These are phyloP conservation scores for Skeletonema tropicum DNA, from an alignment of 108 stramenopile genomes.

Conservation along the genomic window DNA sequence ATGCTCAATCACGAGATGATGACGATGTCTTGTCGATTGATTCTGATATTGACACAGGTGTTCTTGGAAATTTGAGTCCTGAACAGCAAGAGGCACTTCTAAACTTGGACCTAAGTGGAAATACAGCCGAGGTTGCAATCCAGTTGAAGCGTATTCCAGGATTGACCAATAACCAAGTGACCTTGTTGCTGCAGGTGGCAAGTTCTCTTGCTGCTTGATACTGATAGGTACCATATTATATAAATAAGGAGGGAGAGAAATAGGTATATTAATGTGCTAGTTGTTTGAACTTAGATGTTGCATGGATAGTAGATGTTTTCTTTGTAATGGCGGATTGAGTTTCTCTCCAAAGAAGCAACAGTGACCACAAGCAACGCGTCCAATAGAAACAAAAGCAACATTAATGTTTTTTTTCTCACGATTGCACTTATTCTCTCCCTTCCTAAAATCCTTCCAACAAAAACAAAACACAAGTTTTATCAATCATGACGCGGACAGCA, in stretches of 20 bases:
- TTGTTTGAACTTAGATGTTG: too few species aligned
- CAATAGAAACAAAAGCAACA: too few species aligned
- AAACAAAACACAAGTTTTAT: too few species aligned
- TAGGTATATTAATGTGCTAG: too few species aligned
- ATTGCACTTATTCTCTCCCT: too few species aligned
- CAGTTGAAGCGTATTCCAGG: conserved; percentile 39
- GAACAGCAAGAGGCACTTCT: conserved; percentile 38
- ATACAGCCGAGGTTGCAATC: conserved; percentile 34
- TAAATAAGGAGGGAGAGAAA: neutral
- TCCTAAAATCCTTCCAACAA: too few species aligned
- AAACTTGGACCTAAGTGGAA: conserved; percentile 42
- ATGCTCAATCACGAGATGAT: conserved; percentile 34
- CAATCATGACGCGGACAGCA: too few species aligned
- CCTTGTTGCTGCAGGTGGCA: conserved; percentile 46
- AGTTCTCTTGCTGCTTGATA: conserved; percentile 29
- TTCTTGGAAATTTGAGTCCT: conserved; percentile 37
- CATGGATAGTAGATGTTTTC: too few species aligned
- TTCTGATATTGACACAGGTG: conserved; percentile 24
- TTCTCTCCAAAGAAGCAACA: too few species aligned
- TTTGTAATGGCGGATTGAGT: too few species aligned
- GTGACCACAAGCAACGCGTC: too few species aligned
- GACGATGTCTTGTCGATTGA: conserved; percentile 2
- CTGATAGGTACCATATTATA: neutral
- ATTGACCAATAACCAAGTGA: conserved; percentile 46
- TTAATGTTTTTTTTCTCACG: too few species aligned